Evolutionary conservation across 2,329 filamentous ascomycete species (phyloP).

Genomic region (Clarireedia monteithiana): DNA sequence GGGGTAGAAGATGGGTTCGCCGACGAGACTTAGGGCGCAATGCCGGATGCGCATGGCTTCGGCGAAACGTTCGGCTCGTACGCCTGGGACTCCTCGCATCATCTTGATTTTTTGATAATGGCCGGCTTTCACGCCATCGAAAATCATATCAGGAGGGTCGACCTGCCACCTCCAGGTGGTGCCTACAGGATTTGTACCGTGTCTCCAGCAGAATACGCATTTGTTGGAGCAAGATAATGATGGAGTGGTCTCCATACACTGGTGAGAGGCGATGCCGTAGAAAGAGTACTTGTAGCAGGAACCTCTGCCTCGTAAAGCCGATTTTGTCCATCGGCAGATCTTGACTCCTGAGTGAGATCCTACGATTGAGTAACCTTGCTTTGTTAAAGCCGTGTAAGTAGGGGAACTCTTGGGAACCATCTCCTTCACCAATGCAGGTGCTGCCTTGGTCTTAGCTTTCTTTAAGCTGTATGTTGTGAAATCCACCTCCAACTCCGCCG

Average conservation of each 20-base stretch:
- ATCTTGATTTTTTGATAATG: slow-evolving; percentile 98
- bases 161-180: slow-evolving; percentile 97
- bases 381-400: slow-evolving; percentile 81
- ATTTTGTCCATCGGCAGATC: slow-evolving; percentile 98
- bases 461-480: slow-evolving; percentile 65
- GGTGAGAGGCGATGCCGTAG: slow-evolving; percentile 92
- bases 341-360: slow-evolving; percentile 95
- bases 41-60: slow-evolving; percentile 92
- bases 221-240: slow-evolving; percentile 96
- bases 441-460: slow-evolving; percentile 35
- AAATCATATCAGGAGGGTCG: slow-evolving; percentile 83
- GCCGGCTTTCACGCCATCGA: slow-evolving; percentile 78
- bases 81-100: slow-evolving; percentile 87
- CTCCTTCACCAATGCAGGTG: slow-evolving; percentile 56
- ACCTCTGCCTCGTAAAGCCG: slow-evolving; percentile 82
- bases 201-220: slow-evolving; percentile 98
- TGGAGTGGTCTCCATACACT: slow-evolving; percentile 97
- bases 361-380: slow-evolving; percentile 93
- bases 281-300: slow-evolving; percentile 98
- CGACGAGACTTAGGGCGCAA: slow-evolving; percentile 85
- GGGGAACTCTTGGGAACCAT: slow-evolving; percentile 93
- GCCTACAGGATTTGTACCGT: slow-evolving; percentile 93
- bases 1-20: slow-evolving; percentile 98
- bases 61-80: slow-evolving; percentile 82
- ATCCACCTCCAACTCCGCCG: slow-evolving; percentile 64